These are phyloP conservation scores for Multifurca ochricompacta DNA, from an alignment of 768 basidiomycete species.

Conservation along the genomic window DNA sequence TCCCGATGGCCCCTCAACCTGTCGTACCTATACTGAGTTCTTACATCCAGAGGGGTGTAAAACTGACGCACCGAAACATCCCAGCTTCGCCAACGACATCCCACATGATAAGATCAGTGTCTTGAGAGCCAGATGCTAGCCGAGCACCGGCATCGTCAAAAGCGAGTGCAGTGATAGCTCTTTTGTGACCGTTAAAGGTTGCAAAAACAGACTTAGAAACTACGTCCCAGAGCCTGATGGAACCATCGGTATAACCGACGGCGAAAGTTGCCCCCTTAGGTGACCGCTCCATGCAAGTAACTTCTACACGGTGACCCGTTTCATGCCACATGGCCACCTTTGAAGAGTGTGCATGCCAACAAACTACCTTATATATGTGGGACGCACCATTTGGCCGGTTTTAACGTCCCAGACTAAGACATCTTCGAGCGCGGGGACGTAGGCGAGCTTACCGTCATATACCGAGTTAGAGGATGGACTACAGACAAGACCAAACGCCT, in stretches of 20 bases:
- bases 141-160: slow-evolving; percentile 78
- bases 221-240: slow-evolving; percentile 82
- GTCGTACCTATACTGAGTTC: not conserved
- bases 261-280: slow-evolving; percentile 72
- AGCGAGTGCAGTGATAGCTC: slow-evolving; percentile 73
- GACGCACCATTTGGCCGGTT: slow-evolving; percentile 84
- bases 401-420: slow-evolving; percentile 98
- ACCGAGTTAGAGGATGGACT: slow-evolving; percentile 79
- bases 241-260: slow-evolving; percentile 93
- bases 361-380: not conserved
- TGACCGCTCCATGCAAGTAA: slow-evolving; percentile 79
- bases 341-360: slow-evolving; percentile 2
- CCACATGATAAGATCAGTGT: slow-evolving; percentile 95
- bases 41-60: not conserved
- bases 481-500: slow-evolving; percentile 91
- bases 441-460: slow-evolving; percentile 86
- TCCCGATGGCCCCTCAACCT: slow-evolving; percentile 92
- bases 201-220: slow-evolving; percentile 56
- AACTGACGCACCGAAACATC: slow-evolving; percentile 58
- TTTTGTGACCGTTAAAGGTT: slow-evolving; percentile 96
- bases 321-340: slow-evolving; percentile 98
- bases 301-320: slow-evolving; percentile 82
- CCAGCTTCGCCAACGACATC: slow-evolving; percentile 91
- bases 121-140: slow-evolving; percentile 89
- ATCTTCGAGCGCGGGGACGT: slow-evolving; percentile 93